Evolutionary conservation across 257 asterid genomes (phyloP), one percentile per base, ranked within the genome.

Genomic region (Rauvolfia tetraphylla): DNA sequence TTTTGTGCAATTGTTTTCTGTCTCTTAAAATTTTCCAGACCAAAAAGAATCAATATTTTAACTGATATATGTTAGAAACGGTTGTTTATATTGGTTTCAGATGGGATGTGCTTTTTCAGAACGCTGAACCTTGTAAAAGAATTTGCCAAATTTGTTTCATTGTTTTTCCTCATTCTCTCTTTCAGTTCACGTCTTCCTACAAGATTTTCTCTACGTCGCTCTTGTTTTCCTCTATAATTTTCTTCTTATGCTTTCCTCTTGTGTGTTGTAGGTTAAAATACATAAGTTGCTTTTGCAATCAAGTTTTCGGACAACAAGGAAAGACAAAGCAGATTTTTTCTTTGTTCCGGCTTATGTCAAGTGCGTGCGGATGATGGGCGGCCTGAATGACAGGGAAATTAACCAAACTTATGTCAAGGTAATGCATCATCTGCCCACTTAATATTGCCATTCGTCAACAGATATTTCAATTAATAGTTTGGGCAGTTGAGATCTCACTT

Each of bases 361-460:
- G 83, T 95, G 98, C 82, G 97, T 91, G 14, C 88, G 97, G 61
- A 89, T 89, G 97, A 92, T 90, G 97, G 97, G 98, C 41, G 96
- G 97, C 61, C 85, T 95, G 79, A 91, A 75, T 62, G 98, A 95
- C 82, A 95, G 89, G 79, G 98, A 92, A 90, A 95, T 95, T 83
- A 91, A 95, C 87, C 93, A 87, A 72, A 89, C 97, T 46, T 92
- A 91, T 77, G 94, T 89, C 61, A 87, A 92, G 96, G 99, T 92
- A 86, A 70, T 78, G 57, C 72, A 59, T 29, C 76, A 75, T 72
- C 58, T 75, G 39, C 34, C 63, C 72, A 53, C 25, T 70, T 36
- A 36, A 22, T 53, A 27, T 57, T 78, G 68, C 54, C 18, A 71
- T 68, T 51, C 18, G 14, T 39, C 67, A 29, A 65, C 36, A 48